Evolutionary conservation across 371 early-diverging fungal species (phyloP), one percentile per base, ranked within the genome.

Genomic region (Nematocida minor): DNA sequence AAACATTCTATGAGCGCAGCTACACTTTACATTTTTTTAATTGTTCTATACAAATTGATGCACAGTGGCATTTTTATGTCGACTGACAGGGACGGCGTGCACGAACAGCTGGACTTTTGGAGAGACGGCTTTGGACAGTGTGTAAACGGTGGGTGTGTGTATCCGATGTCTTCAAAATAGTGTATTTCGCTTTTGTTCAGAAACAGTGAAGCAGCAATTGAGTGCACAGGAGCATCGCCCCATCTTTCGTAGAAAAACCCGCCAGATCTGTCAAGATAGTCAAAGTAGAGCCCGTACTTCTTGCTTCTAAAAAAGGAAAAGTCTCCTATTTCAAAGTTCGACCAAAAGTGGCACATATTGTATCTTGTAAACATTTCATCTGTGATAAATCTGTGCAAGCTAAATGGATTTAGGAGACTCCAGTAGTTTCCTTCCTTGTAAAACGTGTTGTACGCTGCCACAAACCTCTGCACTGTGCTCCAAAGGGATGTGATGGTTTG

Each of bases 141-240:
- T 4, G 46, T 81, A 70, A 82, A 86, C 22, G 83, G 83, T 2
- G 80, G 80, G 44, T 86, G 86, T 51, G 81, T 81, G 60, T 86
- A 87, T 40, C 88, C 88, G 25, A 87, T 87, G 44, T 87, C 83
- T 55, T 90, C 88, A 86, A 94, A 94, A 83, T 89, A 93, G 68
- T 94, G 93, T 1, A 93, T 83, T 81, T 93, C 85, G 9, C 86
- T 80, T 68, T 88, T 85, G 25, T 86, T 82, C 53, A 90, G 83
- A 71, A 91, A 85, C 57, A 92, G 38, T 7, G 89, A 87, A 18
- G 88, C 89, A 18, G 89, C 89, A 80, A 94, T 82, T 0, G 92
- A 90, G 82, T 93, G 95, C 0, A 94, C 91, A 6, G 95, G 94
- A 0, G 94, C 95, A 87, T 95, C 94, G 3, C 94, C 94, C 94